Conservation (phyloP, 1,284 basidiomycete species). For the Papiliotrema nemorosa region DNA sequence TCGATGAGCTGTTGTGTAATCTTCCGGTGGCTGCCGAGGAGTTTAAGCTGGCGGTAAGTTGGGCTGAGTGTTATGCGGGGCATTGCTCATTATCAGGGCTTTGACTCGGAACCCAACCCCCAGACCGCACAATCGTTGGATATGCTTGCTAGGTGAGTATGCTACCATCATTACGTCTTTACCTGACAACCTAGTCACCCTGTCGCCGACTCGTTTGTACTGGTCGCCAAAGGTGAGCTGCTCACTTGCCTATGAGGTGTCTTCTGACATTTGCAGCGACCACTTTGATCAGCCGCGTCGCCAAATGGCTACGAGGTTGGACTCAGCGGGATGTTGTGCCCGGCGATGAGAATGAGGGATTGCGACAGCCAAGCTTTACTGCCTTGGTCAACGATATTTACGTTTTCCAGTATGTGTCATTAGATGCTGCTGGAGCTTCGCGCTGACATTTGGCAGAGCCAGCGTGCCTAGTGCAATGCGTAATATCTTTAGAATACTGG, state of each 20-base stretch:
- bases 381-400: constrained; percentile 29
- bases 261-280: neutral
- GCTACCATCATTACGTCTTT: no score
- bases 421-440: neutral
- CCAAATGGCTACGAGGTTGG: constrained; percentile 31
- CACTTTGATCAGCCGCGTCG: neutral
- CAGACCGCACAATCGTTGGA: constrained; percentile 29
- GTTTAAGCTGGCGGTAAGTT: constrained; percentile 19
- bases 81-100: constrained; percentile 2
- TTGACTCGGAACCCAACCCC: constrained; percentile 25
- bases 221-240: constrained; percentile 28
- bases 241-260: neutral
- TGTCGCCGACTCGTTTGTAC: constrained; percentile 32
- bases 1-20: constrained; percentile 21
- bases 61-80: neutral
- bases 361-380: constrained; percentile 17
- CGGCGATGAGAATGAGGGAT: constrained; percentile 26
- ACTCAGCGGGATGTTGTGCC: constrained; percentile 29
- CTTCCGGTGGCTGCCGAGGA: constrained; percentile 30
- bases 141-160: constrained; percentile 22
- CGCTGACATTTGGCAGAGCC: constrained; percentile 9
- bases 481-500: constrained; percentile 28
- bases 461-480: constrained; percentile 26
- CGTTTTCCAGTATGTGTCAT: constrained; percentile 26
- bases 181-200: constrained; percentile 31